A percentile compares a stretch with the other conserved stretches of the same genome.
These are phyloP conservation scores for Berberis vulgaris DNA, from an alignment of 164 flowering plant genomes.

Conservation along the genomic window DNA sequence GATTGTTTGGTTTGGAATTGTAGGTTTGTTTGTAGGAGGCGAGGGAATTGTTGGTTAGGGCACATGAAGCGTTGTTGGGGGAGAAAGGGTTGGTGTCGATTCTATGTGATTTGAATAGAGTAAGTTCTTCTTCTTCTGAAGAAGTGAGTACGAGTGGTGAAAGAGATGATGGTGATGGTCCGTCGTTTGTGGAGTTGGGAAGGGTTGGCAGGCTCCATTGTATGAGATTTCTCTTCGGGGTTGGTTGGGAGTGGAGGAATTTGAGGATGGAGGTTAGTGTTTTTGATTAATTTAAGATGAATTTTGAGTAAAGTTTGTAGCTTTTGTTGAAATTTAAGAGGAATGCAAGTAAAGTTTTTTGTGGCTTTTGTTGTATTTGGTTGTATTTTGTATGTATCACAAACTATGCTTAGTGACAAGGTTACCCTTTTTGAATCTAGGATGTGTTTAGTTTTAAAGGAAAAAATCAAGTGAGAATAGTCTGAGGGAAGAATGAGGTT, in stretches of 20 bases:
- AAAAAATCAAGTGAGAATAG: too few relatives aligned
- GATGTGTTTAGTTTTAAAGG: too few relatives aligned
- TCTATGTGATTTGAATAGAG: slow-evolving; percentile 31
- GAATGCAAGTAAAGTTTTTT: too few relatives aligned
- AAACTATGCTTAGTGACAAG: background rate
- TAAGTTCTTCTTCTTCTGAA: slow-evolving; percentile 8
- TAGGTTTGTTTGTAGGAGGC: slow-evolving; percentile 32
- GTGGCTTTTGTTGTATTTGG: too few relatives aligned
- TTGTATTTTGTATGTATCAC: too few relatives aligned
- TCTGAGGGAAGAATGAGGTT: too few relatives aligned
- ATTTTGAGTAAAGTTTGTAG: too few relatives aligned
- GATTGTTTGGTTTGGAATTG: background rate
- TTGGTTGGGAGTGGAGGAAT: background rate
- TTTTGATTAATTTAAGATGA: too few relatives aligned
- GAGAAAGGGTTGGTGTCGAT: slow-evolving; percentile 31
- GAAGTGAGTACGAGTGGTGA: background rate
- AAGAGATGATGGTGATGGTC: slow-evolving; percentile 9
- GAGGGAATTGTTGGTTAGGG: slow-evolving; percentile 49
- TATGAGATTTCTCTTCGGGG: slow-evolving; percentile 58
- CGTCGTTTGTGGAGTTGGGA: slow-evolving; percentile 57
- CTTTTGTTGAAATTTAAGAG: too few relatives aligned
- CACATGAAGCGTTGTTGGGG: slow-evolving; percentile 50
- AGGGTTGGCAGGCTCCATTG: slow-evolving; percentile 76
- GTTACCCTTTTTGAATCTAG: too few relatives aligned
- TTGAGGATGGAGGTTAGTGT: slow-evolving; percentile 38